These are phyloP conservation scores for Yamadazyma friedrichii DNA, from an alignment of 1,139 yeast genomes.

Conservation along the genomic window DNA sequence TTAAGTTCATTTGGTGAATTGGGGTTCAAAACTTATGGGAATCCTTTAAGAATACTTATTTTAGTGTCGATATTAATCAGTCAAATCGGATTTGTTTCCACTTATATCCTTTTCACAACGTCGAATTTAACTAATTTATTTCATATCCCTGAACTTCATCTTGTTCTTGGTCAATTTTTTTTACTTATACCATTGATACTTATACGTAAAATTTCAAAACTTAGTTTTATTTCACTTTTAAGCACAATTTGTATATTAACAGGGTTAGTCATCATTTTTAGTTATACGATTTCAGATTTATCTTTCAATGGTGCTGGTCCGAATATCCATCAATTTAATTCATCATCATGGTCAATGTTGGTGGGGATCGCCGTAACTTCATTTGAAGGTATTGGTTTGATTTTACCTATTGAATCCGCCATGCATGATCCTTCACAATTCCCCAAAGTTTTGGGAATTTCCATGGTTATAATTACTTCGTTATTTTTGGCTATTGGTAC, in stretches of 20 bases:
- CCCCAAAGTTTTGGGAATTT: conserved; percentile 59
- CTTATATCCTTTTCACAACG: conserved; percentile 71
- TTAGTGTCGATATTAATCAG: conserved; percentile 62
- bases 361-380: conserved; percentile 82
- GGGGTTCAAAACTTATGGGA: conserved; percentile 63
- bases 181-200: conserved; percentile 67
- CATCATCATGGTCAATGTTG: conserved; percentile 67
- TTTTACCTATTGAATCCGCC: conserved; percentile 74
- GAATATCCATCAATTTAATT: conserved; percentile 49
- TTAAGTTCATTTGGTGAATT: conserved; percentile 77
- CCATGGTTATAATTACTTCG: conserved; percentile 57
- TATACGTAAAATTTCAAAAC: conserved; percentile 68
- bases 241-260: conserved; percentile 65
- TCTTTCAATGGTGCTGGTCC: conserved; percentile 49
- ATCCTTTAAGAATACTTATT: conserved; percentile 56
- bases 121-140: conserved; percentile 59
- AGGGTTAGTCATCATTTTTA: conserved; percentile 64
- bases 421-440: conserved; percentile 73
- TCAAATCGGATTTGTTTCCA: conserved; percentile 77
- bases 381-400: conserved; percentile 77
- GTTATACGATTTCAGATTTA: conserved; percentile 51
- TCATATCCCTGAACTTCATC: conserved; percentile 15
- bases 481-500: conserved; percentile 63
- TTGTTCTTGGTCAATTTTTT: conserved; percentile 53
- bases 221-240: conserved; percentile 63